These are phyloP conservation scores for Aquilaria yunnanensis DNA, from an alignment of 345 rosid genomes.

Conservation along the genomic window DNA sequence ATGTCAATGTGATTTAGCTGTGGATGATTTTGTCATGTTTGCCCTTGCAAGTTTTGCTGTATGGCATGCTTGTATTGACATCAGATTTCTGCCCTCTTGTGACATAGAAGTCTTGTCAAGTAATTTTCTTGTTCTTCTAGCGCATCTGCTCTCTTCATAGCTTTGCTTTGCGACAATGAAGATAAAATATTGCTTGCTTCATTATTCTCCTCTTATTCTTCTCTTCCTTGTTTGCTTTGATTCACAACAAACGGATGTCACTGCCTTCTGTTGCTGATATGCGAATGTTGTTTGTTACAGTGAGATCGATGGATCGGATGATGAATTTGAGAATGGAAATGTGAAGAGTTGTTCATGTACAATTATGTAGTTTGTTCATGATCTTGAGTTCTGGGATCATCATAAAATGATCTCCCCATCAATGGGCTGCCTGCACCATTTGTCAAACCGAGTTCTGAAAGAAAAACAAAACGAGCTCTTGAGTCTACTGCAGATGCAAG, in stretches of 20 bases:
- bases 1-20: too few relatives aligned
- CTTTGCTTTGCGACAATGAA: too few relatives aligned
- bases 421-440: too few relatives aligned
- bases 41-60: too few relatives aligned
- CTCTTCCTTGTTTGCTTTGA: background rate
- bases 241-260: background rate
- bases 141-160: too few relatives aligned
- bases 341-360: slow-evolving; percentile 56
- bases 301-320: slow-evolving; percentile 53
- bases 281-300: slow-evolving; percentile 31
- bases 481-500: background rate
- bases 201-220: background rate
- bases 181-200: too few relatives aligned
- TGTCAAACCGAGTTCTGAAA: background rate
- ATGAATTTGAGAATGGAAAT: slow-evolving; percentile 43
- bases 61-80: too few relatives aligned
- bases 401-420: too few relatives aligned
- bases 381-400: background rate
- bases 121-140: too few relatives aligned
- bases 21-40: too few relatives aligned
- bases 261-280: slow-evolving; percentile 10
- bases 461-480: background rate
- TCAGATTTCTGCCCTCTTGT: too few relatives aligned
- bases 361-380: slow-evolving; percentile 40
- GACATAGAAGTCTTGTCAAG: too few relatives aligned